Conservation (phyloP, 768 basidiomycete genomes). For the Amanita subjunquillea region DNA sequence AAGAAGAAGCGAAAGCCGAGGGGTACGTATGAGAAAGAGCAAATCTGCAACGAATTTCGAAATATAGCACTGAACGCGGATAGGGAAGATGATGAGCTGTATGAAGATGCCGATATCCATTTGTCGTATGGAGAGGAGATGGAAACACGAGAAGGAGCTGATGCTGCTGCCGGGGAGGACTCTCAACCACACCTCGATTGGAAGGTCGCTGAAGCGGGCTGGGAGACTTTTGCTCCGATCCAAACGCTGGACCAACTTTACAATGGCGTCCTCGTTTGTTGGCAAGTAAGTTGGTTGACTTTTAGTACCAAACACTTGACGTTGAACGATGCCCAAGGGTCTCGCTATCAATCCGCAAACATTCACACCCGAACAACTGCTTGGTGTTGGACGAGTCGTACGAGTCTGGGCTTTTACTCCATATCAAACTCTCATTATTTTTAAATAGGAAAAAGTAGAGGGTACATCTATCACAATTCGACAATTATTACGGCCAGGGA, state of each 20-base stretch:
- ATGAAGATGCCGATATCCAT: background rate
- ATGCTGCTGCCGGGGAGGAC: no score
- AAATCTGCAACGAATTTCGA: background rate
- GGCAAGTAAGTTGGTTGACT: background rate
- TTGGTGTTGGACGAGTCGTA: no score
- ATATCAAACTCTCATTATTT: no score
- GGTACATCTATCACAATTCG: no score
- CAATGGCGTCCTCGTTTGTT: background rate
- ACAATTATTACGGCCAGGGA: no score
- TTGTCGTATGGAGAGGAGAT: constrained; percentile 2
- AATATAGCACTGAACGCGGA: background rate
- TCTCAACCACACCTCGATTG: no score
- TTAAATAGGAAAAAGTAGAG: no score
- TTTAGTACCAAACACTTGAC: background rate
- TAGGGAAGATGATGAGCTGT: background rate
- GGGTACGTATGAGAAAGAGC: background rate
- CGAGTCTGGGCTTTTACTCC: no score
- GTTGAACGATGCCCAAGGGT: background rate
- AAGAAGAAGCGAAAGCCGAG: background rate
- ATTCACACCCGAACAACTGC: no score
- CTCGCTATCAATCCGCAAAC: constrained; percentile 5
- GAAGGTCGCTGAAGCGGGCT: no score
- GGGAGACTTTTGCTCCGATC: no score
- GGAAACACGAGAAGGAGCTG: background rate
- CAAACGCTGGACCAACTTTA: background rate